Evolutionary conservation across 2,329 filamentous ascomycete species (phyloP).

Genomic region (Clonostachys chloroleuca): DNA sequence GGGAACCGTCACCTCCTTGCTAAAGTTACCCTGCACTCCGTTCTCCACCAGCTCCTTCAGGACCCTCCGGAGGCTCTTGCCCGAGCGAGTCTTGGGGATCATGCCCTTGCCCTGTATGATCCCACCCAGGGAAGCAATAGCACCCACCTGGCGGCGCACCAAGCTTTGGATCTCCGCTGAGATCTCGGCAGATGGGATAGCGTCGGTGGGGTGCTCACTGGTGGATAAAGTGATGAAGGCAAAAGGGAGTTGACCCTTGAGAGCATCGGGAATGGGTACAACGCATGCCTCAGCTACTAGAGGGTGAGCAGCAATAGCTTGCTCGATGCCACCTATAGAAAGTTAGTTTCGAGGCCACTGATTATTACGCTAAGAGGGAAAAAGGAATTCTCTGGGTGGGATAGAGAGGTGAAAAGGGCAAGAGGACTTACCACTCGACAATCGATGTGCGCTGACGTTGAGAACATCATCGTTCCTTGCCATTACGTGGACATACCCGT

Average conservation of each 20-base stretch:
- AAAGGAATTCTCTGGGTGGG: neutral
- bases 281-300: conserved; percentile 80
- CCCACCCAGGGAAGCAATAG: conserved; percentile 81
- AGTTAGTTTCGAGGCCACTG: conserved; percentile 1
- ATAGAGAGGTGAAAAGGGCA: neutral
- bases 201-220: conserved; percentile 42
- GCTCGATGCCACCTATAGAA: conserved; percentile 72
- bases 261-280: conserved; percentile 75
- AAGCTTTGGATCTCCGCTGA: conserved; percentile 63
- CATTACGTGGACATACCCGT: conserved; percentile 65
- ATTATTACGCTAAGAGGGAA: neutral
- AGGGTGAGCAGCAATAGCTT: conserved; percentile 80
- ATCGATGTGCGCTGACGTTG: conserved; percentile 90
- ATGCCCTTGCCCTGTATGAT: conserved; percentile 81
- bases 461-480: conserved; percentile 78
- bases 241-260: conserved; percentile 91
- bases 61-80: conserved; percentile 82
- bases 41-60: conserved; percentile 82
- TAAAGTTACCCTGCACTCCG: conserved; percentile 67
- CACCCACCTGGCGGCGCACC: conserved; percentile 77
- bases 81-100: conserved; percentile 89
- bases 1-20: conserved; percentile 68
- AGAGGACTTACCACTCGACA: conserved; percentile 67
- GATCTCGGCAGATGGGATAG: conserved; percentile 39
- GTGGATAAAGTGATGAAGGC: conserved; percentile 67